Evolutionary conservation across 2,329 filamentous ascomycete species (phyloP), one percentile per base, ranked within the genome.

Genomic region (Colletotrichum abscissum): DNA sequence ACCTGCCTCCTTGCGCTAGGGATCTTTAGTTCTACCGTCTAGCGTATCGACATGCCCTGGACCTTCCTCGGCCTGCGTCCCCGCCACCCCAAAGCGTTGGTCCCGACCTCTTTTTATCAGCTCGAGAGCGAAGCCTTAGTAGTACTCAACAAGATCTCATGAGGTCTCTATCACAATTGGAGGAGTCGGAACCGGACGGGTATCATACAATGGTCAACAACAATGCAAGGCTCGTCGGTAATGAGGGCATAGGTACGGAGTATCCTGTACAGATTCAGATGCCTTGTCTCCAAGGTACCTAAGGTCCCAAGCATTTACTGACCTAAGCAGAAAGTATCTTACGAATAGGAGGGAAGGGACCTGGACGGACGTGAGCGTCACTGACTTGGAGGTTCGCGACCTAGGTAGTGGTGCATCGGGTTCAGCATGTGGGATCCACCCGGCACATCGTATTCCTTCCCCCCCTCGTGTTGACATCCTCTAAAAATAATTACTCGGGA

Each of bases 401-500:
- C 42, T 63, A 22, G n/a, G n/a, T n/a, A n/a, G 35, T 69, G 52
- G 52, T 57, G 62, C 55, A 59, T 67, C 56, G 42, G 55, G 28
- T 54, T 59, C 55, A 67, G 38, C n/a, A 42, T 38, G 56, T 56
- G 30, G 58, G 66, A 49, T 69, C 70, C 70, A 73, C 70, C 54
- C 22, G 26, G 58, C 35, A 28, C 66, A 73, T 73, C 70, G 70
- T 73, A 73, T 73, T 73, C 59, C 66, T 72, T 42, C 52, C 55
- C 14, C 42, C 66, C 42, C 66, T 73, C 70, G 70, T 73, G 66
- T 73, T 73, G 66, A 46, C 66, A 33, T 63, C 54, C 70, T 64
- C 62, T 73, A 73, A 73, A 72, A 73, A 73, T 73, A 73, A 69
- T 67, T 11, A 55, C 42, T 59, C 24, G 30, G 42, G 38, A 60